phyloP scores from a whole-genome alignment of 495 filamentous ascomycete species.

The Aspergillus conjunctus region DNA sequence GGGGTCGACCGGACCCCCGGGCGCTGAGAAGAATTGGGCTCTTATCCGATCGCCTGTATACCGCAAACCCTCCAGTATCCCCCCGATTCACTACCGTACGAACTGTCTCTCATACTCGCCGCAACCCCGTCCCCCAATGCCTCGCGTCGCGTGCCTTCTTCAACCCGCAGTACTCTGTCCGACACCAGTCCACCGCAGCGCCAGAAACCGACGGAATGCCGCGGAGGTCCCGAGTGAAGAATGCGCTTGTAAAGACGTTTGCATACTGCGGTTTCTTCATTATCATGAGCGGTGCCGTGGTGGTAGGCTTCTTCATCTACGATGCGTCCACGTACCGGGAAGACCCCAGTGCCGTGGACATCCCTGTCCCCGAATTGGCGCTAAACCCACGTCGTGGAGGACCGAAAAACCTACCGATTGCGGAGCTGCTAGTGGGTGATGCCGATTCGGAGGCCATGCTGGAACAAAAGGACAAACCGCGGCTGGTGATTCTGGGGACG shows the following conservation, averaged over 20 bases:
- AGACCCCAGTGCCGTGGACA: conserved; percentile 62
- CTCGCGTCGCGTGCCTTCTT: conserved; percentile 31
- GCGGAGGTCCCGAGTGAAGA: conserved; percentile 22
- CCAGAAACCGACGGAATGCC: conserved; percentile 17
- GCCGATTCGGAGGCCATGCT: conserved; percentile 71
- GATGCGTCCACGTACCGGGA: conserved; percentile 89
- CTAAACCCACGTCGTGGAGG: conserved; percentile 81
- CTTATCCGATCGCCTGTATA: conserved; percentile 28
- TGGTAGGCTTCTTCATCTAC: conserved; percentile 89
- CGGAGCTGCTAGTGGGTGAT: conserved; percentile 83
- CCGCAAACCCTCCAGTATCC: conserved; percentile 18
- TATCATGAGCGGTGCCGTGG: conserved; percentile 50
- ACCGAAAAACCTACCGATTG: conserved; percentile 94
- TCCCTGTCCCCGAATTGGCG: conserved; percentile 80
- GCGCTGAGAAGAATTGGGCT: conserved; percentile 38
- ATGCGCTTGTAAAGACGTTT: conserved; percentile 48
- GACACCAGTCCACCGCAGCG: conserved; percentile 34
- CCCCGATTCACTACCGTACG: conserved; percentile 23
- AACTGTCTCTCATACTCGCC: conserved; percentile 25
- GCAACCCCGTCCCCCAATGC: conserved; percentile 31
- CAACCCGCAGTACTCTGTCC: conserved; percentile 25
- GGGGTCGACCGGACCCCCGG: conserved; percentile 38
- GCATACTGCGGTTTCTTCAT: conserved; percentile 62
- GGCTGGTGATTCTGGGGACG: conserved; percentile 87
- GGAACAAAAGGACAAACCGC: conserved; percentile 79